Conservation (phyloP, 2,329 filamentous ascomycete species). For the Penicillium sp. region DNA sequence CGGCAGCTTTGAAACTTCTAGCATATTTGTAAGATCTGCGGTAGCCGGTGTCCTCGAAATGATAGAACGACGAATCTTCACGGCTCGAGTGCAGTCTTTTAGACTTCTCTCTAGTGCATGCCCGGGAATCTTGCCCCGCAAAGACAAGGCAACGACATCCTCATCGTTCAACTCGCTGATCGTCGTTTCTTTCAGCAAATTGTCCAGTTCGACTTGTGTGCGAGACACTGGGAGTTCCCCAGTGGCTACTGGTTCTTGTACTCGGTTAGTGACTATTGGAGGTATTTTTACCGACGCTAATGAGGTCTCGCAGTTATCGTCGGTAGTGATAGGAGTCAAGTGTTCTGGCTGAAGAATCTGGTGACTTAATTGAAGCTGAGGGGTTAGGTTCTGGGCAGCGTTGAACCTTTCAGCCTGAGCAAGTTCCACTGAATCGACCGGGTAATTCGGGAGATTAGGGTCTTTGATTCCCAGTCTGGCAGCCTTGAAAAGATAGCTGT, state of each 20-base stretch:
- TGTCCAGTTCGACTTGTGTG: background rate
- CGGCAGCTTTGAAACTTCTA: background rate
- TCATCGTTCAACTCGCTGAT: background rate
- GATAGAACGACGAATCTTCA: background rate
- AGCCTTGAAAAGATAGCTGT: background rate
- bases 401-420: background rate
- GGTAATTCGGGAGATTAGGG: background rate
- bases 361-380: background rate
- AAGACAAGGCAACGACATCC: background rate
- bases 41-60: background rate
- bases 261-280: too few species aligned
- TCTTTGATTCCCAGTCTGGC: background rate
- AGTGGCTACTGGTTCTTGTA: too few species aligned
- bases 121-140: background rate
- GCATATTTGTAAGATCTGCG: background rate
- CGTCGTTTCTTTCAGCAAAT: rapidly evolving
- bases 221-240: too few species aligned
- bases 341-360: background rate
- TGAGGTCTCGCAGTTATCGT: background rate
- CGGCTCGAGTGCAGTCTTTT: background rate
- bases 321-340: rapidly evolving
- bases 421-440: rapidly evolving
- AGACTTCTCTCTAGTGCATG: background rate
- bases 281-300: background rate
- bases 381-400: background rate